A percentile compares a stretch with the other conserved stretches of the same genome.
Conservation (phyloP, 176 grass and related monocot genomes). For the Thinopyrum elongatum region DNA sequence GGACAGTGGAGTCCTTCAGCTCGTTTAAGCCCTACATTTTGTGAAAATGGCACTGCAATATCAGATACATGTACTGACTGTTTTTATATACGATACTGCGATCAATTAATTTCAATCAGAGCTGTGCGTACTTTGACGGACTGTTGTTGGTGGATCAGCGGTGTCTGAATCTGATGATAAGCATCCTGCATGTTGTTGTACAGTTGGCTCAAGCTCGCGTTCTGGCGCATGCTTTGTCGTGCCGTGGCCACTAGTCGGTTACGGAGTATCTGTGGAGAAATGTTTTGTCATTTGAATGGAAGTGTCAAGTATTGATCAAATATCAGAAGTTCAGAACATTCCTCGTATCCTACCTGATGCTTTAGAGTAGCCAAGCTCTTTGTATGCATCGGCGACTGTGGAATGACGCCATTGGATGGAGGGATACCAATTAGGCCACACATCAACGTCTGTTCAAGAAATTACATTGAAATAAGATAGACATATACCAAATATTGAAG, state of each 20-base stretch:
- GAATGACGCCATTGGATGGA: conserved; percentile 98
- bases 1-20: conserved; percentile 84
- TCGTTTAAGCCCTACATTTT: conserved; percentile 70
- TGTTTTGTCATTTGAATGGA: conserved; percentile 9
- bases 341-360: conserved; percentile 63
- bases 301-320: conserved; percentile 3
- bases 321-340: neutral
- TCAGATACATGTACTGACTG: neutral
- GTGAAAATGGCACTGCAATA: neutral
- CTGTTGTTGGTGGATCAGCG: conserved; percentile 67
- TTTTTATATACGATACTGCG: neutral
- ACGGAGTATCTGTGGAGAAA: conserved; percentile 67
- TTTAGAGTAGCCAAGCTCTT: conserved; percentile 99
- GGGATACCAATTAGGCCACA: conserved; percentile 96
- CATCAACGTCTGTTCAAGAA: conserved; percentile 73
- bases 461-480: neutral
- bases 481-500: neutral
- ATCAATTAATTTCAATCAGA: neutral
- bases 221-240: conserved; percentile 69
- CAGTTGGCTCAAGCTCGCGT: conserved; percentile 84
- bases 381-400: conserved; percentile 98
- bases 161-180: conserved; percentile 92
- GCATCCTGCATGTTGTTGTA: conserved; percentile 90
- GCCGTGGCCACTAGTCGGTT: conserved; percentile 74
- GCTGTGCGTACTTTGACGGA: conserved; percentile 39